phyloP scores from a whole-genome alignment of 768 basidiomycete genomes.

The Calocera viscosa region DNA sequence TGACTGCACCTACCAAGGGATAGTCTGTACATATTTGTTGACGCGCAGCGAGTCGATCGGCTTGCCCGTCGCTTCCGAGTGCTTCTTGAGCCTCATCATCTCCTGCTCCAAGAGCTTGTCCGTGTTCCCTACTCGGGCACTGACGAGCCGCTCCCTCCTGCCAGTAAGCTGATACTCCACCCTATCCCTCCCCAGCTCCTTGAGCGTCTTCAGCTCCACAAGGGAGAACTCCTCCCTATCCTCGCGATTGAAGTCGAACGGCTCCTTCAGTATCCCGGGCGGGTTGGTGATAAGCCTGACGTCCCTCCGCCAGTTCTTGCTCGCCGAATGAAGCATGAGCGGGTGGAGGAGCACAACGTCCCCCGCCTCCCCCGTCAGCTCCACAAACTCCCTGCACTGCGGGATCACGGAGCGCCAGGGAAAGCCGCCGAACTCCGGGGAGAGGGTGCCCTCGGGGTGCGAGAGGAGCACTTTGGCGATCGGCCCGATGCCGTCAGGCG shows the following conservation, averaged over 20 bases:
- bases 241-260: constrained; percentile 40
- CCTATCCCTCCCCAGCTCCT: constrained; percentile 37
- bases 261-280: constrained; percentile 41
- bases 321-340: constrained; percentile 53
- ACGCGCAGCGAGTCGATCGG: neutral
- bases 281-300: constrained; percentile 56
- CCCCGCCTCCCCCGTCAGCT: constrained; percentile 42
- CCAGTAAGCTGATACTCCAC: constrained; percentile 38
- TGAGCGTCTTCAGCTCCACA: constrained; percentile 48
- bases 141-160: constrained; percentile 37
- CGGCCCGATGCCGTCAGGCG: constrained; percentile 38
- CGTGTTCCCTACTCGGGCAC: constrained; percentile 35
- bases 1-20: neutral
- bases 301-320: constrained; percentile 42
- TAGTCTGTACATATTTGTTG: neutral
- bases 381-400: constrained; percentile 15
- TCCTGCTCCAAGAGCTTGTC: constrained; percentile 6
- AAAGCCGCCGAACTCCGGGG: neutral
- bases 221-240: constrained; percentile 35
- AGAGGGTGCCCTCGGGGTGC: constrained; percentile 17
- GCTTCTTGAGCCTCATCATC: neutral
- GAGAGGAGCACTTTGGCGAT: constrained; percentile 18
- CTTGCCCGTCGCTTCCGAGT: neutral
- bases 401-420: neutral
- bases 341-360: constrained; percentile 57